Conservation (phyloP, 305 asterid species). For the Fraxinus sp. region DNA sequence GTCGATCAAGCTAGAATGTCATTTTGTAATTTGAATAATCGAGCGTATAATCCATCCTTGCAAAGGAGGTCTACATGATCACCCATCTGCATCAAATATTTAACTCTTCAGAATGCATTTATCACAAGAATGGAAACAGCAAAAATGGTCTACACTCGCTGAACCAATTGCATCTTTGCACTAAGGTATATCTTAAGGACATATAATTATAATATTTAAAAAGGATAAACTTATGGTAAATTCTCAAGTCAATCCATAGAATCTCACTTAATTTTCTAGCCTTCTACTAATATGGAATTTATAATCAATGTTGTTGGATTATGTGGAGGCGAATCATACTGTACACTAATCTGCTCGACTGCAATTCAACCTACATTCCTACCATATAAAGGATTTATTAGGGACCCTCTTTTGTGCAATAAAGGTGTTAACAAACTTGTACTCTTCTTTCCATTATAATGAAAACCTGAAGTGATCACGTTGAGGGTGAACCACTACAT, state of each 20-base stretch:
- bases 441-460: neutral
- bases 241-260: neutral
- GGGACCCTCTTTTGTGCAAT: neutral
- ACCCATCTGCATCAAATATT: slow-evolving; percentile 10
- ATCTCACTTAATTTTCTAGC: neutral
- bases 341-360: neutral
- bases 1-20: neutral
- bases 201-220: neutral
- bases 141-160: neutral
- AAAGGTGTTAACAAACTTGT: neutral
- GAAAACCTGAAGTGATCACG: neutral
- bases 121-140: neutral
- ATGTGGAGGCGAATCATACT: neutral
- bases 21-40: slow-evolving; percentile 1
- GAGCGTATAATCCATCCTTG: slow-evolving; percentile 9
- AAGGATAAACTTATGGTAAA: neutral
- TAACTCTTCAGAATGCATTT: neutral
- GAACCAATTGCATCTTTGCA: neutral
- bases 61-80: slow-evolving; percentile 12
- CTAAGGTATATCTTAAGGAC: neutral
- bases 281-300: neutral
- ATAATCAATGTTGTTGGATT: neutral
- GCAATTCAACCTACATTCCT: neutral
- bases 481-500: neutral
- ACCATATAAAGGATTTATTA: neutral